These are phyloP conservation scores for Venturia aucupariae DNA, from an alignment of 2,329 filamentous ascomycete genomes.

Conservation along the genomic window DNA sequence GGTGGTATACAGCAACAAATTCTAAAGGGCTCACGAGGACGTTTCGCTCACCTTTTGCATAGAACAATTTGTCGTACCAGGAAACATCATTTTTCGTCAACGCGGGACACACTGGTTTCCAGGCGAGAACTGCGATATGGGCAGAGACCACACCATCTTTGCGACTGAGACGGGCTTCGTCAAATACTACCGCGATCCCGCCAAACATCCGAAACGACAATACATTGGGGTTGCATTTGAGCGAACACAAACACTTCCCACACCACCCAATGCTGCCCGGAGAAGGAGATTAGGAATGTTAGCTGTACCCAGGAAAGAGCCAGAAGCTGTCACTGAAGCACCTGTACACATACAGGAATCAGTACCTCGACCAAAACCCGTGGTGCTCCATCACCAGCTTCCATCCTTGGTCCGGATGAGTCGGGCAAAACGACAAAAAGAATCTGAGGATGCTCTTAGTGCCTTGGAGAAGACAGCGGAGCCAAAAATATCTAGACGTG, in stretches of 20 bases:
- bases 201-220: slow-evolving; percentile 72
- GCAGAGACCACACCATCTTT: slow-evolving; percentile 93
- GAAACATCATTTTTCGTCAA: slow-evolving; percentile 97
- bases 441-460: slow-evolving; percentile 17
- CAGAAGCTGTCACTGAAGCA: background rate
- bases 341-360: background rate
- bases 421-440: background rate
- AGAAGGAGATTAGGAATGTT: slow-evolving; percentile 69
- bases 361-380: slow-evolving; percentile 5
- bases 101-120: slow-evolving; percentile 90
- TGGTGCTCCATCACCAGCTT: background rate
- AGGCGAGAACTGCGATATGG: slow-evolving; percentile 91
- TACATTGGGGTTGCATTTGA: slow-evolving; percentile 92
- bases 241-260: slow-evolving; percentile 70
- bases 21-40: background rate
- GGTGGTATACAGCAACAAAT: slow-evolving; percentile 51
- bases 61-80: slow-evolving; percentile 89
- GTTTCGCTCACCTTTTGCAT: slow-evolving; percentile 14
- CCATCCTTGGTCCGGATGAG: background rate
- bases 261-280: slow-evolving; percentile 62
- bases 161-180: slow-evolving; percentile 81
- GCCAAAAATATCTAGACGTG: slow-evolving; percentile 16
- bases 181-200: slow-evolving; percentile 89
- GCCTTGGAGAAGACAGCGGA: slow-evolving; percentile 14
- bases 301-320: slow-evolving; percentile 23